phyloP scores from a whole-genome alignment of 805 yeast genomes.

The Teunomyces gatunensis region DNA sequence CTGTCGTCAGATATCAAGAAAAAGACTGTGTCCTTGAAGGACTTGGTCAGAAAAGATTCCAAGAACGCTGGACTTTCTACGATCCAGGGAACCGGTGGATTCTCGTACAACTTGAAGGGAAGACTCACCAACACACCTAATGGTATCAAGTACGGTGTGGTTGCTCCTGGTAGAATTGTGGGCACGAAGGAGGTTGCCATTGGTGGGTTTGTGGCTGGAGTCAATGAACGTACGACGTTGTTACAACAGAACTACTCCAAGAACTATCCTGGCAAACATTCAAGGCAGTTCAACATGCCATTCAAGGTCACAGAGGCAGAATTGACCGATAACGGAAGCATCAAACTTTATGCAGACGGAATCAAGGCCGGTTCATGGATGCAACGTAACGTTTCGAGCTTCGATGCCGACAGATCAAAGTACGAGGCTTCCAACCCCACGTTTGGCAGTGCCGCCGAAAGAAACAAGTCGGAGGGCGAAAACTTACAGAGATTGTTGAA shows the following conservation, averaged over 20 bases:
- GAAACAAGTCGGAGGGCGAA: constrained; percentile 30
- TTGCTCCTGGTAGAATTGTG: constrained; percentile 69
- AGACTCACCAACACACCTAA: constrained; percentile 67
- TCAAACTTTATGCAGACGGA: constrained; percentile 39
- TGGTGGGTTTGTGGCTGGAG: constrained; percentile 51
- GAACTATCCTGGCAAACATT: constrained; percentile 37
- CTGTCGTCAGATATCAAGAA: constrained; percentile 19
- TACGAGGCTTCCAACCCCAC: constrained; percentile 33
- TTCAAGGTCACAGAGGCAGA: constrained; percentile 39
- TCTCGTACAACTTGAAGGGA: constrained; percentile 67
- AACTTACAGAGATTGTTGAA: constrained; percentile 25
- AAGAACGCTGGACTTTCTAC: constrained; percentile 9
- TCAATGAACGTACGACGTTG: constrained; percentile 29
- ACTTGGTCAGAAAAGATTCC: constrained; percentile 21
- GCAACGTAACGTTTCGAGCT: constrained; percentile 21
- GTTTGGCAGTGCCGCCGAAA: constrained; percentile 31
- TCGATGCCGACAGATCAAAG: constrained; percentile 18
- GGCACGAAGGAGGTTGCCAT: constrained; percentile 52
- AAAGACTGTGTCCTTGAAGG: constrained; percentile 19
- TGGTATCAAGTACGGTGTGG: constrained; percentile 54
- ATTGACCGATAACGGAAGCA: constrained; percentile 36
- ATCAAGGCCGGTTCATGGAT: constrained; percentile 42
- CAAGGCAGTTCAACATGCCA: constrained; percentile 45
- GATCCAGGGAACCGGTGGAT: constrained; percentile 72
- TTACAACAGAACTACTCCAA: constrained; percentile 35